phyloP scores from a whole-genome alignment of 2,329 filamentous ascomycete species.

The Paecilomyces sp. region DNA sequence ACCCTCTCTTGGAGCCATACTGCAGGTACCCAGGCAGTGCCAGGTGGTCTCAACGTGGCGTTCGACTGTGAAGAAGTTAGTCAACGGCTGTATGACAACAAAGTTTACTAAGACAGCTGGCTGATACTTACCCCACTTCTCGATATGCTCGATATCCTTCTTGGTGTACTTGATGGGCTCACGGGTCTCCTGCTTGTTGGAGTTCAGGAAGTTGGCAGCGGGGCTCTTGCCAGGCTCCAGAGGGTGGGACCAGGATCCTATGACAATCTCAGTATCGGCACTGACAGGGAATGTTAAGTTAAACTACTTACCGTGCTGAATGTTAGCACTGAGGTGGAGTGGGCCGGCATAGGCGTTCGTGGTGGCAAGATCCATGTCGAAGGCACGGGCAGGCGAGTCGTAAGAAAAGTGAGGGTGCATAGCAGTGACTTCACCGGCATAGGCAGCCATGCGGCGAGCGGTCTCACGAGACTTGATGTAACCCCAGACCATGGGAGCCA shows the following conservation, averaged over 20 bases:
- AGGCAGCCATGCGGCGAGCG: slow-evolving; percentile 68
- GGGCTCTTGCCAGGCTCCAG: slow-evolving; percentile 49
- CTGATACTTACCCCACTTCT: slow-evolving; percentile 47
- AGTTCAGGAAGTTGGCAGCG: slow-evolving; percentile 50
- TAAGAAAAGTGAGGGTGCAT: slow-evolving; percentile 67
- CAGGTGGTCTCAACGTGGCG: slow-evolving; percentile 70
- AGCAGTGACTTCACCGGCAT: slow-evolving; percentile 62
- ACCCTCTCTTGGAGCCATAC: slow-evolving; percentile 68
- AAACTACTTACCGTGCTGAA: slow-evolving; percentile 55
- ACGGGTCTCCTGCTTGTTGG: slow-evolving; percentile 53
- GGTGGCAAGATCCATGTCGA: slow-evolving; percentile 67
- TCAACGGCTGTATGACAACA: slow-evolving; percentile 1
- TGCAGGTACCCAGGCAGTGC: slow-evolving; percentile 63
- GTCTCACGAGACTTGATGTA: slow-evolving; percentile 80
- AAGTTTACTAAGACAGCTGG: slow-evolving; percentile 3
- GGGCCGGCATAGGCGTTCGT: slow-evolving; percentile 70
- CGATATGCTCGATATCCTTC: slow-evolving; percentile 49
- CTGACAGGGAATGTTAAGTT: background rate
- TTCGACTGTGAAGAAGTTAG: slow-evolving; percentile 46
- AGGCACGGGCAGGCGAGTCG: slow-evolving; percentile 61
- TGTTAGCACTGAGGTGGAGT: slow-evolving; percentile 63
- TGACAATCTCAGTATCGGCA: background rate
- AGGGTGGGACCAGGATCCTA: slow-evolving; percentile 55
- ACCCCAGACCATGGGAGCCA: slow-evolving; percentile 78
- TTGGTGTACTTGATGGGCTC: slow-evolving; percentile 60